Evolutionary conservation across 495 filamentous ascomycete species (phyloP).

Genomic region (Opeltia flavorubescens): DNA sequence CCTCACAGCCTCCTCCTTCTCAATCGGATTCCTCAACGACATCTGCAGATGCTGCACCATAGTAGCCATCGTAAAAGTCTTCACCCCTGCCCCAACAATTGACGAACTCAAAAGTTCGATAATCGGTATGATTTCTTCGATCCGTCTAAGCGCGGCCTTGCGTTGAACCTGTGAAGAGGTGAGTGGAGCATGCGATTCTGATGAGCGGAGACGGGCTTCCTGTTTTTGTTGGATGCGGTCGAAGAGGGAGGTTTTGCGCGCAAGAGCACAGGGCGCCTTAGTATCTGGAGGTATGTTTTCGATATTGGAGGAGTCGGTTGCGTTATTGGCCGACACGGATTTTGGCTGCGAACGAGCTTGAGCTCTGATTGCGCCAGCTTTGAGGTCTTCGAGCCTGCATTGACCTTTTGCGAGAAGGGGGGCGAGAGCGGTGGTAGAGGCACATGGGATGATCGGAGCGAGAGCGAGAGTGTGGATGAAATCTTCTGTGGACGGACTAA

Average conservation of each 20-base stretch:
- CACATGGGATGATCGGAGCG: constrained; percentile 33
- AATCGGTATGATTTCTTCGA: constrained; percentile 45
- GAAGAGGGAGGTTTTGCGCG: constrained; percentile 26
- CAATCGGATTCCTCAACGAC: constrained; percentile 46
- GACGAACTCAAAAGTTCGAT: constrained; percentile 39
- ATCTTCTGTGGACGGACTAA: constrained; percentile 10
- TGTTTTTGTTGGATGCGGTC: constrained; percentile 52
- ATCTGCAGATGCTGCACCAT: constrained; percentile 43
- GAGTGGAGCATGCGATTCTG: constrained; percentile 24
- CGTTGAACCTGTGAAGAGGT: constrained; percentile 37
- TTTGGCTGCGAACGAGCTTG: constrained; percentile 5
- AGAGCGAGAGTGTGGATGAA: constrained; percentile 43
- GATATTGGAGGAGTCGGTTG: not conserved
- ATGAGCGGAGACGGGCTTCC: constrained; percentile 18
- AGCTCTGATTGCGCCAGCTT: constrained; percentile 21
- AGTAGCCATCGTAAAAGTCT: constrained; percentile 45
- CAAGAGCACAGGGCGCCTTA: too few relatives aligned
- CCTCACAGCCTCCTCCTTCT: constrained; percentile 38
- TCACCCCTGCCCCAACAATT: constrained; percentile 12
- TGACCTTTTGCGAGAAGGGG: constrained; percentile 39
- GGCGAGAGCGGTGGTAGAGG: constrained; percentile 29
- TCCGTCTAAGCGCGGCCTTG: constrained; percentile 41
- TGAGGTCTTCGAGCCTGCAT: constrained; percentile 46
- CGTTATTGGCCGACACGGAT: not conserved
- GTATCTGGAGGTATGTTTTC: too few relatives aligned